Percentiles rank a stretch among this genome's conserved stretches.
These are phyloP conservation scores for Trifolium dubium DNA, from an alignment of 306 rosid genomes.

Conservation along the genomic window DNA sequence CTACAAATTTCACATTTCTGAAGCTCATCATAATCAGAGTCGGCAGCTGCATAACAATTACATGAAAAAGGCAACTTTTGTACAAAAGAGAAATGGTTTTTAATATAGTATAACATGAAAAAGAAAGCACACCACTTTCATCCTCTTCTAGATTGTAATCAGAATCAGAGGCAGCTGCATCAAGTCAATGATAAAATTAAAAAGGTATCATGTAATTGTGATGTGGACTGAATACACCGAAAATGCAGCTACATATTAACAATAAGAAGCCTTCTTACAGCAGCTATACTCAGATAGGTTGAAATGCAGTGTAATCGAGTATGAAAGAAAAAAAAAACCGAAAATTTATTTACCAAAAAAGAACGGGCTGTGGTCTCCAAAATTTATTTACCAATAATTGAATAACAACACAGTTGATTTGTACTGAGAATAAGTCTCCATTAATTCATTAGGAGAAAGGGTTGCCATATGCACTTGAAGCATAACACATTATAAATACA, in stretches of 20 bases:
- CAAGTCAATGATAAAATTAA: constrained; percentile 9
- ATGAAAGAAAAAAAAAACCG: neutral
- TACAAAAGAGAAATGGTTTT: neutral
- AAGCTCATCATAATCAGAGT: constrained; percentile 81
- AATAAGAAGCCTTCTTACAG: too few species aligned
- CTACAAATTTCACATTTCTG: constrained; percentile 77
- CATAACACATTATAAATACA: constrained; percentile 28
- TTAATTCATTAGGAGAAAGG: constrained; percentile 15
- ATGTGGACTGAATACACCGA: constrained; percentile 9
- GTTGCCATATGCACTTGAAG: too few species aligned
- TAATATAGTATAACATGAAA: constrained; percentile 1
- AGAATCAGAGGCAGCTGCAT: constrained; percentile 43
- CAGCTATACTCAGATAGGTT: neutral
- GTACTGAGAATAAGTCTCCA: too few species aligned
- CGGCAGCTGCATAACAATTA: constrained; percentile 64
- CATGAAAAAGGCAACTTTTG: too few species aligned
- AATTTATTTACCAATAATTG: neutral
- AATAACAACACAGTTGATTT: too few species aligned
- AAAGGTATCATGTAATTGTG: neutral
- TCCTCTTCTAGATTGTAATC: constrained; percentile 42
- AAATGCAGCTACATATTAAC: too few species aligned
- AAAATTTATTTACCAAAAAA: neutral
- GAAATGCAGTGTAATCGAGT: neutral
- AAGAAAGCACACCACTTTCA: constrained; percentile 39
- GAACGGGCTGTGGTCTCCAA: neutral